These are phyloP conservation scores for Biscutella laevigata DNA, from an alignment of 441 rosid species.

Conservation along the genomic window DNA sequence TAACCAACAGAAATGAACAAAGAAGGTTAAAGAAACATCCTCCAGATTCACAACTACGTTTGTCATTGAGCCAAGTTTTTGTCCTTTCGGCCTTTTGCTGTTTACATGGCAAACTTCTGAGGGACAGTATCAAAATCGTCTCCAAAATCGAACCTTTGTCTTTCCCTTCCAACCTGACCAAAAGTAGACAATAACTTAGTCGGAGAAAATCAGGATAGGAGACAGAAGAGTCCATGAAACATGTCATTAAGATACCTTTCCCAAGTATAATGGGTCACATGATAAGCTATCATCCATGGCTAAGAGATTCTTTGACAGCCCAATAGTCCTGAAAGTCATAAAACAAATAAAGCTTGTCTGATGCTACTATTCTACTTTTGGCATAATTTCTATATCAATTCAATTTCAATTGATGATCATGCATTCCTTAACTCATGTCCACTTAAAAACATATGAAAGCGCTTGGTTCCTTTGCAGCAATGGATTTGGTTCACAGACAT, in stretches of 20 bases:
- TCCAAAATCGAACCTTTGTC: slow-evolving; percentile 83
- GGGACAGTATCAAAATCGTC: slow-evolving; percentile 83
- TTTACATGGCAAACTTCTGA: slow-evolving; percentile 67
- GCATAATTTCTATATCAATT: neutral
- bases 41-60: slow-evolving; percentile 8
- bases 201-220: neutral
- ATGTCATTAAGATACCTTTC: slow-evolving; percentile 43
- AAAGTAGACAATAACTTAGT: slow-evolving; percentile 3
- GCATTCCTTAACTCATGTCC: neutral
- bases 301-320: slow-evolving; percentile 72
- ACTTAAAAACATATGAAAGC: neutral
- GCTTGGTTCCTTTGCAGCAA: neutral
- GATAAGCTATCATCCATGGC: slow-evolving; percentile 70
- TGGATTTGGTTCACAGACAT: neutral
- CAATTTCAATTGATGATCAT: neutral
- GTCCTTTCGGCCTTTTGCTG: neutral
- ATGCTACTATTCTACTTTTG: neutral
- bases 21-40: slow-evolving; percentile 1
- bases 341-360: neutral
- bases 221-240: neutral
- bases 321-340: slow-evolving; percentile 56
- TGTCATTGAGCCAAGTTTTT: slow-evolving; percentile 7
- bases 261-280: slow-evolving; percentile 68
- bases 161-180: slow-evolving; percentile 73
- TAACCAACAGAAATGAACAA: slow-evolving; percentile 14